Evolutionary conservation across 192 early-diverging fungal genomes (phyloP).

Genomic region (Backusella luteola): DNA sequence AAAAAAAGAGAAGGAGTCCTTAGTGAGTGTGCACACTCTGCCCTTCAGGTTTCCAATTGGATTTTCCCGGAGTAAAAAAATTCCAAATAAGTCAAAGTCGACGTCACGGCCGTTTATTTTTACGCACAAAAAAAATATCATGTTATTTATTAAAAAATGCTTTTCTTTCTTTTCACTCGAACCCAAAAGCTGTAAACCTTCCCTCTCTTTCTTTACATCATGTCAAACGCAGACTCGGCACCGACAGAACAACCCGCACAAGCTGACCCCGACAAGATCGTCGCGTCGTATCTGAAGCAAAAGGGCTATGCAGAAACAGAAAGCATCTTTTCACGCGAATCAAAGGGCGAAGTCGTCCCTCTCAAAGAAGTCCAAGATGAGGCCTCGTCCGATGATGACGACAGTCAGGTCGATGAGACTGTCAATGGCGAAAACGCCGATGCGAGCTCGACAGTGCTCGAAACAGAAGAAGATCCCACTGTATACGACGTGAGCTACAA

Average conservation of each 20-base stretch:
- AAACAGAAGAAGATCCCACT: conserved; percentile 63
- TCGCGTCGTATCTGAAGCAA: conserved; percentile 62
- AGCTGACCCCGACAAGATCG: conserved; percentile 55
- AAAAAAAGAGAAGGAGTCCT: conserved; percentile 16
- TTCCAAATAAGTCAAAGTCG: neutral
- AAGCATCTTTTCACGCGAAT: conserved; percentile 61
- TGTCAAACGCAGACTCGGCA: neutral
- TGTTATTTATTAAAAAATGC: neutral
- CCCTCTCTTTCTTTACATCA: neutral
- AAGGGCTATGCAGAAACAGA: conserved; percentile 73
- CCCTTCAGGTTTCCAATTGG: neutral
- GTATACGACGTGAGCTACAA: conserved; percentile 81
- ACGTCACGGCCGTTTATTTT: conserved; percentile 2
- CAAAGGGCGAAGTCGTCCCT: conserved; percentile 36
- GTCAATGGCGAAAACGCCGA: neutral
- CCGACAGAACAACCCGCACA: neutral
- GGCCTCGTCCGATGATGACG: neutral
- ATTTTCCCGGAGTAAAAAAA: neutral
- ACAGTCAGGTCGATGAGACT: neutral
- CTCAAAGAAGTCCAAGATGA: neutral
- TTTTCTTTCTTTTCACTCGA: neutral
- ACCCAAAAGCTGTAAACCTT: neutral
- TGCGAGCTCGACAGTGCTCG: conserved; percentile 19
- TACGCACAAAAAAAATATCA: neutral
- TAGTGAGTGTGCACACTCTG: neutral